Base-by-base conservation (phyloP, 106 monocot genomes). In the Hemerocallis citrina region DNA sequence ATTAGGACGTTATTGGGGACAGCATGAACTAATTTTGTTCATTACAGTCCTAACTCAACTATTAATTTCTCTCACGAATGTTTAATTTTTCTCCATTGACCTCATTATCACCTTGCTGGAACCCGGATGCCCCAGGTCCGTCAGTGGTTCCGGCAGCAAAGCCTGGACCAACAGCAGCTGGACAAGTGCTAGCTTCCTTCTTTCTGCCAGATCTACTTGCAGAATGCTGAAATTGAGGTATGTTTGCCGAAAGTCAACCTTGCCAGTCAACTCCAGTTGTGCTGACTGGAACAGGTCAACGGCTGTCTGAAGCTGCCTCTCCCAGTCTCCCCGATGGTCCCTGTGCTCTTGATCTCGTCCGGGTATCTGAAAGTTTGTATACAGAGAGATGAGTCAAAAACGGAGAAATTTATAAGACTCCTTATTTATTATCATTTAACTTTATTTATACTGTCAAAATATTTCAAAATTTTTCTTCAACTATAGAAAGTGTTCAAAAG, bases 81-180 rank as follows among this genome's bases (percentile, higher is more conserved):
- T n/a, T n/a, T n/a, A n/a, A n/a, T 21, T 59, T 8, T 4, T 16
- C 1, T 8, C 6, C 10, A 72, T 47, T 54, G 8, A 73, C 74
- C 60, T 74, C 65, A 29, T 49, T 60, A 35, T 74, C 74, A 14
- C 74, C 74, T 61, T 74, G 74, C 34, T 67, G 36, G 28, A 74
- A 74, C 28, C 60, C 74, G 27, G 67, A 74, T 14, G 52, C 74
- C 0, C 74, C 74, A 19, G 67, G 74, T 4, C 74, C 74, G 33
- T 74, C 74, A 0, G 74, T 74, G 1, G 74, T 74, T 10, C 74
- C 74, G 0, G 74, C 74, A 17, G 74, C 74, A 51, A 74, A 74
- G 0, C 60, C 67, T 16, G 60, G 52, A 3, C 74, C 74, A 34
- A 74, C 40, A 0, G 74, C 74, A 12, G 74, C 74, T 1, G 74